phyloP scores from a whole-genome alignment of 768 basidiomycete genomes.

The Trametes gibbosa region DNA sequence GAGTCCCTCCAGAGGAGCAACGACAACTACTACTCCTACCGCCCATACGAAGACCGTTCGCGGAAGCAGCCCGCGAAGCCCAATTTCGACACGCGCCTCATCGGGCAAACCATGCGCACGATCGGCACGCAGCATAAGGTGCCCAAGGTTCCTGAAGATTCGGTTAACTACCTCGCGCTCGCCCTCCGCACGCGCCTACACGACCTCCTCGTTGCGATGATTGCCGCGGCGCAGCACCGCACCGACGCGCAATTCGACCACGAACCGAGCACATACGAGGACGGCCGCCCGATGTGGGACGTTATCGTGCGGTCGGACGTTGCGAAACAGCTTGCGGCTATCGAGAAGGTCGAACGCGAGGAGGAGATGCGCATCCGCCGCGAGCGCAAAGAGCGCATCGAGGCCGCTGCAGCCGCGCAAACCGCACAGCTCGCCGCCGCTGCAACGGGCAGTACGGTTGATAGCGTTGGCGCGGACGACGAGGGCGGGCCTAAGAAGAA shows the following conservation, averaged over 20 bases:
- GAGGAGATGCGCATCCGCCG: slow-evolving; percentile 74
- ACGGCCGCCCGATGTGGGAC: slow-evolving; percentile 79
- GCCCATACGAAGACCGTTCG: slow-evolving; percentile 73
- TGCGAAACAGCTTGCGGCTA: slow-evolving; percentile 67
- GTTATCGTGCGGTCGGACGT: slow-evolving; percentile 75
- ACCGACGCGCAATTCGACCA: slow-evolving; percentile 69
- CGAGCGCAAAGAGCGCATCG: slow-evolving; percentile 76
- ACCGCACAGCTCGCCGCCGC: slow-evolving; percentile 50
- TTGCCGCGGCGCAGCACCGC: slow-evolving; percentile 65
- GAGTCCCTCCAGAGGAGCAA: slow-evolving; percentile 70
- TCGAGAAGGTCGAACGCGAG: slow-evolving; percentile 80
- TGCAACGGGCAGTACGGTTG: slow-evolving; percentile 44
- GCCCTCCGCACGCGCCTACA: slow-evolving; percentile 75
- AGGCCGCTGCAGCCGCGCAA: slow-evolving; percentile 68
- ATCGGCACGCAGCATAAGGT: slow-evolving; percentile 70
- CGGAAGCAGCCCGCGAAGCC: slow-evolving; percentile 72
- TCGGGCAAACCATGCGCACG: slow-evolving; percentile 65
- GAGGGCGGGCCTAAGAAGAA: slow-evolving; percentile 64
- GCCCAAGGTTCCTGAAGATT: slow-evolving; percentile 64
- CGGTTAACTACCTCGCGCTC: slow-evolving; percentile 75
- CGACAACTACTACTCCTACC: slow-evolving; percentile 59
- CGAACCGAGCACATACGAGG: slow-evolving; percentile 61
- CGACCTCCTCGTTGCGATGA: slow-evolving; percentile 65
- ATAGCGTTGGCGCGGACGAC: slow-evolving; percentile 40
- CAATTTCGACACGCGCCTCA: slow-evolving; percentile 62